Percentiles rank a stretch among this genome's conserved stretches.
phyloP scores from a whole-genome alignment of 2,329 filamentous ascomycete species.

The Botrytis pseudocinerea region DNA sequence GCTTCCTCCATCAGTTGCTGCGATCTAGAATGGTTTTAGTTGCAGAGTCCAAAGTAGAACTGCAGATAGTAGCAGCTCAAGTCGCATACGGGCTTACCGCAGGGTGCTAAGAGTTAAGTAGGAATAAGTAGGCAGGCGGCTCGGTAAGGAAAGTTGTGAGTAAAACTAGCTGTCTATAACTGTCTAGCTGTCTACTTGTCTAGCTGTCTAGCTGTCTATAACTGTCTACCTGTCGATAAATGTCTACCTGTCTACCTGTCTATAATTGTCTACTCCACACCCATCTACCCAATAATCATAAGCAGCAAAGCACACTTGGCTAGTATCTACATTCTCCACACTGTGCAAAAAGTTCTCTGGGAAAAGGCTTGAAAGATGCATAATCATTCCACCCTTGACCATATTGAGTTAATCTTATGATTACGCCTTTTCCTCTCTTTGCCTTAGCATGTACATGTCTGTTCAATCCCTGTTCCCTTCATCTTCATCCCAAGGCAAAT shows the following conservation, averaged over 20 bases:
- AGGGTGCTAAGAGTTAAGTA: not conserved
- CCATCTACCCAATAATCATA: not conserved
- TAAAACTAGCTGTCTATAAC: not conserved
- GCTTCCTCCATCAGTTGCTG: not conserved
- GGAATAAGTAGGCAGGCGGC: not conserved
- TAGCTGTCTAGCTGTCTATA: not conserved
- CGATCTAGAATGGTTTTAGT: constrained; percentile 7
- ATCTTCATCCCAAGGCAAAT: not conserved
- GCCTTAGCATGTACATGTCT: not conserved
- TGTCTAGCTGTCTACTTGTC: not conserved
- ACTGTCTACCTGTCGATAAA: not conserved
- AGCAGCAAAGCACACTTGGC: too few relatives aligned
- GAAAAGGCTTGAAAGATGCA: constrained; percentile 2
- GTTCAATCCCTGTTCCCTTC: not conserved
- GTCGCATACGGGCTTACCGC: not conserved
- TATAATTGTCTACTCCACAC: not conserved
- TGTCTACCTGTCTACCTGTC: not conserved
- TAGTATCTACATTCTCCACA: too few relatives aligned
- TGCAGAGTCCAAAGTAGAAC: not conserved
- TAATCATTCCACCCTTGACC: constrained; percentile 17
- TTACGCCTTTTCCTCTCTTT: not conserved
- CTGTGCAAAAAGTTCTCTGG: not conserved
- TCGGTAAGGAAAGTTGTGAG: not conserved
- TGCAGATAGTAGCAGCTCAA: not conserved
- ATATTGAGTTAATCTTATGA: constrained; percentile 1